Evolutionary conservation across 352 stramenopile genomes (phyloP), one percentile per base, ranked within the genome.

Genomic region (Globisporangium spiculum): DNA sequence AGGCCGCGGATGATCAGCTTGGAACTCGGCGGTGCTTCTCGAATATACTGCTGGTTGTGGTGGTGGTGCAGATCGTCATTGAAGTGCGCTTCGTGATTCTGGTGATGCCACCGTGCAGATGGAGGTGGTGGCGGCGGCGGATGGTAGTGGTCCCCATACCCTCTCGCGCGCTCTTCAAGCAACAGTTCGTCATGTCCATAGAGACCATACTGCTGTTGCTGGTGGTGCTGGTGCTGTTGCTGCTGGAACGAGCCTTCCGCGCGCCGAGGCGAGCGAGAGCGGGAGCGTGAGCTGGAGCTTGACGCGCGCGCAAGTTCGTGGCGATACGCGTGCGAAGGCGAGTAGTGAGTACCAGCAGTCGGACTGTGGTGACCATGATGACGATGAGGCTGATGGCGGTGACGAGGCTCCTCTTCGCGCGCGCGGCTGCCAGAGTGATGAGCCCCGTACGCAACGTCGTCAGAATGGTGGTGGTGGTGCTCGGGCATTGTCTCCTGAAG

Each of bases 1-100:
- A 94, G 66, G 26, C 79, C 75, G 20, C 83, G 85, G 27, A 94
- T 44, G 62, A 94, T 76, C 52, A 94, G 74, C 56, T 81, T 90
- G 36, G 79, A 68, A 52, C 83, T 92, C 0, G 86, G 84, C 38
- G 80, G 68, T 38, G 66, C 66, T 0, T 71, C 60, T 10, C 66
- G 52, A 44, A 71, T 66, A 18, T 60, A 53, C 46, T 53, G 16
- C n/a, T 27, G 36, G 8, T 50, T 10, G 3, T 46, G 34, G 14
- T 67, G 46, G n/a, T 62, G 60, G 1, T 30, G 24, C 44, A 4
- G 7, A 18, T 5, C 41, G 16, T 50, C 41, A 16, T 14, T 30
- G 4, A 41, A 48, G 41, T 62, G 20, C 53, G 26, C 9, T 30
- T 41, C 26, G 34, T 64, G 52, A 38, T 24, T 32, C 30, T 26